Evolutionary conservation across 345 rosid genomes (phyloP).

Genomic region (Camelina laxa): DNA sequence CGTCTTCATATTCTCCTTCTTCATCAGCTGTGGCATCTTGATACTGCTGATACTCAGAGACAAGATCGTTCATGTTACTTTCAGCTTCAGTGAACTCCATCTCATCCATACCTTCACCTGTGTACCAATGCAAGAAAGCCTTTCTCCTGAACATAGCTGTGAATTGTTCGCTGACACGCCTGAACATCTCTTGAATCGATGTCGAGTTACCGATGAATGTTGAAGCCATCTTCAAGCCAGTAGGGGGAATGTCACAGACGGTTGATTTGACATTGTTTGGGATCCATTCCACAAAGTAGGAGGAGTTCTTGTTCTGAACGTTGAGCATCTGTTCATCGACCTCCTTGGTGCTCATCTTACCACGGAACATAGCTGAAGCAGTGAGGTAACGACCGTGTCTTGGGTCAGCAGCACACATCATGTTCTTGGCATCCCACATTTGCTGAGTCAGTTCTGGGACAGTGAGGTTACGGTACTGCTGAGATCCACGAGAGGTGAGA

Average conservation of each 20-base stretch:
- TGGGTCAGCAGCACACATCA: slow-evolving; percentile 88
- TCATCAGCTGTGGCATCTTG: slow-evolving; percentile 84
- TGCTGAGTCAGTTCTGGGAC: slow-evolving; percentile 83
- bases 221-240: slow-evolving; percentile 74
- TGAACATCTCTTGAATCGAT: slow-evolving; percentile 78
- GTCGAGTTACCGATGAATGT: slow-evolving; percentile 77
- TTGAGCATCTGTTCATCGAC: slow-evolving; percentile 77
- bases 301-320: slow-evolving; percentile 73
- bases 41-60: slow-evolving; percentile 77
- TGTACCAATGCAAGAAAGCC: slow-evolving; percentile 78
- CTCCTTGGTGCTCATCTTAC: slow-evolving; percentile 83
- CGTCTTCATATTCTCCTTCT: slow-evolving; percentile 62
- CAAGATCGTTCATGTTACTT: slow-evolving; percentile 81
- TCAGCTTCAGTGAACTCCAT: slow-evolving; percentile 79
- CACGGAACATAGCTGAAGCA: slow-evolving; percentile 79
- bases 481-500: slow-evolving; percentile 81
- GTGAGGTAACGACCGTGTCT: slow-evolving; percentile 73
- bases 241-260: slow-evolving; percentile 77
- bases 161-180: slow-evolving; percentile 79
- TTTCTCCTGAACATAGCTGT: slow-evolving; percentile 80
- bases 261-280: slow-evolving; percentile 81
- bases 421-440: slow-evolving; percentile 84
- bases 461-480: slow-evolving; percentile 70
- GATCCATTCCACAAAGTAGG: slow-evolving; percentile 75
- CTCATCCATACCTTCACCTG: slow-evolving; percentile 76